Conservation (phyloP, 768 basidiomycete species). For the Collybia nuda region DNA sequence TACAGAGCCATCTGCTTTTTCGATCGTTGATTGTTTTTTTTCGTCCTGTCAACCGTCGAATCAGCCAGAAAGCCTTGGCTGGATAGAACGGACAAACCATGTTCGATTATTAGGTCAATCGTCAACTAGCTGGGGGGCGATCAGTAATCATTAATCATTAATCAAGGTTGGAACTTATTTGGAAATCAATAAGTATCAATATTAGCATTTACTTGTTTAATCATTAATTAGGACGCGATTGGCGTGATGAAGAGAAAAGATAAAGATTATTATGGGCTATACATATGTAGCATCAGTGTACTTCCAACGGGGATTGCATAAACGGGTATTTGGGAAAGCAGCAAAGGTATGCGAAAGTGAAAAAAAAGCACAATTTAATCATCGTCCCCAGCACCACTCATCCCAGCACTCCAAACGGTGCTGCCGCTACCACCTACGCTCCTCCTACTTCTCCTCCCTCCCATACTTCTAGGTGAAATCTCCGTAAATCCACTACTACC, state of each 20-base stretch:
- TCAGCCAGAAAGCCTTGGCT: neutral
- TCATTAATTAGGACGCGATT: no score
- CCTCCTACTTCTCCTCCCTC: constrained; percentile 58
- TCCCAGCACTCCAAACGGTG: constrained; percentile 87
- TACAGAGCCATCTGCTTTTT: constrained; percentile 13
- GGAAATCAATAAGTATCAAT: no score
- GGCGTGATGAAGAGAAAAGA: neutral
- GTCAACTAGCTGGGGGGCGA: neutral
- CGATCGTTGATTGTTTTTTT: neutral
- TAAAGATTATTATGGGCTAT: constrained; percentile 2
- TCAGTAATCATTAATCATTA: no score
- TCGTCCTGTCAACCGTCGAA: neutral
- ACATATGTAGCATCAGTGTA: neutral
- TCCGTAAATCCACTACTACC: constrained; percentile 78
- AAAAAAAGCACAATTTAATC: constrained; percentile 9
- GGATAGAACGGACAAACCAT: neutral
- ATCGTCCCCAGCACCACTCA: constrained; percentile 61
- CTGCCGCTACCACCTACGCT: constrained; percentile 70
- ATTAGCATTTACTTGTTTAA: no score
- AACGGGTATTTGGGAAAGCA: neutral
- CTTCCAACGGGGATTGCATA: neutral
- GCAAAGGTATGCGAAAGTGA: neutral
- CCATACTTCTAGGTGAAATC: constrained; percentile 49
- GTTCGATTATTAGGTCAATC: constrained; percentile 3
- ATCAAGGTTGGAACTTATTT: no score